Conservation (phyloP, 1,284 basidiomycete genomes). For the Hemileia vastatrix region DNA sequence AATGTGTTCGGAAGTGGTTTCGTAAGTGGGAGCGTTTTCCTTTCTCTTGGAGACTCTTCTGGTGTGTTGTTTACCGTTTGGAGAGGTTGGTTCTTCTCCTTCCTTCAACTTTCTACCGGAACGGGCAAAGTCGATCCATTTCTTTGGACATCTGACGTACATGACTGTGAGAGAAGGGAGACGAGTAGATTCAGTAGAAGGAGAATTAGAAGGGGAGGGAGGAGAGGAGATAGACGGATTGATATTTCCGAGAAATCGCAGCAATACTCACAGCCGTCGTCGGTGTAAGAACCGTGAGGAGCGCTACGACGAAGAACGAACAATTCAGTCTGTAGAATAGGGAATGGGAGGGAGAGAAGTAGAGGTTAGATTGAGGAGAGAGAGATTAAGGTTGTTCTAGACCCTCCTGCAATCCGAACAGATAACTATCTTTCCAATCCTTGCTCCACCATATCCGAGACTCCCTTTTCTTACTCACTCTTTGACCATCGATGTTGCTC, state of each 20-base stretch:
- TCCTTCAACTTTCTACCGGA: constrained; percentile 24
- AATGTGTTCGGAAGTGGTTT: constrained; percentile 34
- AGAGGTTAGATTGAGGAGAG: no score
- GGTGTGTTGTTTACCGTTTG: constrained; percentile 13
- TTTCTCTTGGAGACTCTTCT: constrained; percentile 30
- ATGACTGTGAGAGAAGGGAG: constrained; percentile 25
- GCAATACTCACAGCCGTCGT: no score
- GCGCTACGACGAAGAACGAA: no score
- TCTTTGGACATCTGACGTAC: constrained; percentile 38
- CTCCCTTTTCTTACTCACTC: constrained; percentile 20
- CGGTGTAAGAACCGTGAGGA: no score
- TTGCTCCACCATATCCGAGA: neutral
- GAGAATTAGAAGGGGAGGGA: neutral
- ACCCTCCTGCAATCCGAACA: neutral
- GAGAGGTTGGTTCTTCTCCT: constrained; percentile 26
- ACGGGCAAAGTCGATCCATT: constrained; percentile 38
- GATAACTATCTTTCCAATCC: no score
- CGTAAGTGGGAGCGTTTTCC: constrained; percentile 35
- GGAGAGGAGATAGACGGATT: neutral
- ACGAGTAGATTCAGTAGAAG: neutral
- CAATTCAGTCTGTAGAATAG: no score
- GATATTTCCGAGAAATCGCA: neutral
- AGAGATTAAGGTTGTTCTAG: neutral
- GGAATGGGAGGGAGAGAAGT: no score
- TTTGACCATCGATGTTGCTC: constrained; percentile 29